Evolutionary conservation across 2,329 filamentous ascomycete genomes (phyloP).

Genomic region (Dactylellina cionopaga): DNA sequence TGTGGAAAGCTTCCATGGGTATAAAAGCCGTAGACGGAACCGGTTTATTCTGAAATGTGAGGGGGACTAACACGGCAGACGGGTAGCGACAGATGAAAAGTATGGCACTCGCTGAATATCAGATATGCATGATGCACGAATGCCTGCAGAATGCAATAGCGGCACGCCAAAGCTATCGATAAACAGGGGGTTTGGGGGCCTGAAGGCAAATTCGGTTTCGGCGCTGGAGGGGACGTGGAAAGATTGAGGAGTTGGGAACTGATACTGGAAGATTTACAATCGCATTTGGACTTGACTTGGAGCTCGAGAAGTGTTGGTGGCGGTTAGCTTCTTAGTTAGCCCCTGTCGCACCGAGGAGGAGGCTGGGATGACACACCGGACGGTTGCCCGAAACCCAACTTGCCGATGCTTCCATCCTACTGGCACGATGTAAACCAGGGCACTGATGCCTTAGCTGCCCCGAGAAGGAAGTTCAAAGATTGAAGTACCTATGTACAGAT

Average conservation of each 20-base stretch:
- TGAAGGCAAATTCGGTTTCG: too few species aligned
- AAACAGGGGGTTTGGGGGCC: not conserved
- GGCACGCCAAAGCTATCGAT: not conserved
- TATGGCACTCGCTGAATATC: not conserved
- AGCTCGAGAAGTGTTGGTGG: constrained; percentile 1
- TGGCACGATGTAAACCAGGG: too few species aligned
- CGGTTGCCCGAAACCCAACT: too few species aligned
- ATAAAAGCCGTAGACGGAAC: not conserved
- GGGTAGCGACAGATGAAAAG: not conserved
- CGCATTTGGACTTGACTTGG: not conserved
- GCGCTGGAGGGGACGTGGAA: not conserved
- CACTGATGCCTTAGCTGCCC: too few species aligned
- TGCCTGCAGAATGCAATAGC: not conserved
- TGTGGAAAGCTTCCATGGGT: not conserved
- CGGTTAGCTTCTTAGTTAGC: not conserved
- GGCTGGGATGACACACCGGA: too few species aligned
- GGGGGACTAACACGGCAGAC: not conserved
- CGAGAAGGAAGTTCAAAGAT: too few species aligned
- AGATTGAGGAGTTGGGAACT: not conserved
- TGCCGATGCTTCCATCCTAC: too few species aligned
- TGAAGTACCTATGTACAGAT: too few species aligned
- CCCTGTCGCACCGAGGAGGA: constrained; percentile 6
- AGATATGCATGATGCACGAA: not conserved
- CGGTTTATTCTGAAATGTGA: not conserved
- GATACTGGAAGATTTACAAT: not conserved